Evolutionary conservation across 768 basidiomycete genomes (phyloP).

Genomic region (Butyriboletus loyo): DNA sequence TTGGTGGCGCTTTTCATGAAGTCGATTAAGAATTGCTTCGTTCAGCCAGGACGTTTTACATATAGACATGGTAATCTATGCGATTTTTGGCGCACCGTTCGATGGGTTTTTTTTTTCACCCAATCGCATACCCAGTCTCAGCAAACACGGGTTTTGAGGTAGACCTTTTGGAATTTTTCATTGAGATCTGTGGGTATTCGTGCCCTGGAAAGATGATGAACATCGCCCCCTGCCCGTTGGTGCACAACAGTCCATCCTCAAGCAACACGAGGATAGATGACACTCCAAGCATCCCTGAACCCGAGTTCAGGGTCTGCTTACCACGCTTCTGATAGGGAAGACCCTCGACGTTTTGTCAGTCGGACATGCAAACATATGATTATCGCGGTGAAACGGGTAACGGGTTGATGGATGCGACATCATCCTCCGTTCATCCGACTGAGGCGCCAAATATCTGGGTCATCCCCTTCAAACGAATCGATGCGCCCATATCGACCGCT

Average conservation of each 20-base stretch:
- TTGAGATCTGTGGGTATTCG: background rate
- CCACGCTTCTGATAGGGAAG: background rate
- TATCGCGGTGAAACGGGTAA: background rate
- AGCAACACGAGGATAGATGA: background rate
- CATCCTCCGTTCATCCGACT: background rate
- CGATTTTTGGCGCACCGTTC: constrained; percentile 6
- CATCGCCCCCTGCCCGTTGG: background rate
- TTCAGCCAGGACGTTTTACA: constrained; percentile 22
- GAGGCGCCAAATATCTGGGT: constrained; percentile 48
- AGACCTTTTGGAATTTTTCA: background rate
- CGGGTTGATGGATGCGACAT: background rate
- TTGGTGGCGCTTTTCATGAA: constrained; percentile 74
- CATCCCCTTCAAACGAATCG: constrained; percentile 35
- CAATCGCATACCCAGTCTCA: background rate
- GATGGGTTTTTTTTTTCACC: background rate
- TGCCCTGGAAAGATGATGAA: background rate
- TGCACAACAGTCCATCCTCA: too few species aligned
- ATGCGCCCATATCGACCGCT: background rate
- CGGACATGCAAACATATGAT: constrained; percentile 26
- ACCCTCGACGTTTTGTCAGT: background rate
- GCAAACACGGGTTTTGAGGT: background rate
- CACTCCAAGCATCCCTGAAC: constrained; percentile 3
- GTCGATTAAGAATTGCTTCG: constrained; percentile 6
- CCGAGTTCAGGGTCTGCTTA: constrained; percentile 2
- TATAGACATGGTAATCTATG: constrained; percentile 29